Evolutionary conservation across 495 filamentous ascomycete genomes (phyloP).

Genomic region (Annulohypoxylon nitens): DNA sequence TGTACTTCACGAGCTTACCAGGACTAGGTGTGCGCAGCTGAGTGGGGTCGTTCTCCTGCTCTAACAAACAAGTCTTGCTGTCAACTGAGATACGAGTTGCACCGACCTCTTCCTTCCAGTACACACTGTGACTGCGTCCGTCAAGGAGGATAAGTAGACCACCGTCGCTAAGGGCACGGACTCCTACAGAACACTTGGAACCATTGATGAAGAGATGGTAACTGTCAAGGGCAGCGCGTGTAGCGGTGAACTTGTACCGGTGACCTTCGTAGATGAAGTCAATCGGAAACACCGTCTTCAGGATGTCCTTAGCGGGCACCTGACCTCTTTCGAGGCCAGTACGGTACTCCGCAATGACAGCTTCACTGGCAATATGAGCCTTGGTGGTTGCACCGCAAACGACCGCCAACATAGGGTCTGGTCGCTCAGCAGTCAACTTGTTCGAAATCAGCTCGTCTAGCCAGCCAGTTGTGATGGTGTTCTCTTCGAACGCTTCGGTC

Average conservation of each 20-base stretch:
- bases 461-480: constrained; percentile 99
- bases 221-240: constrained; percentile 90
- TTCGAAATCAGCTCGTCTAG: constrained; percentile 98
- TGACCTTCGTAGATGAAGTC: constrained; percentile 98
- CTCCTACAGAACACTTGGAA: constrained; percentile 93
- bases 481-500: constrained; percentile 97
- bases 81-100: constrained; percentile 97
- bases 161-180: constrained; percentile 92
- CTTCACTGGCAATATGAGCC: constrained; percentile 92
- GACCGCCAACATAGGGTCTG: constrained; percentile 89
- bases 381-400: constrained; percentile 95
- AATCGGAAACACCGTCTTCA: constrained; percentile 97
- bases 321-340: constrained; percentile 95
- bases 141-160: constrained; percentile 91
- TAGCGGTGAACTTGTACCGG: constrained; percentile 98
- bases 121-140: constrained; percentile 95
- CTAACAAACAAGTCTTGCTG: constrained; percentile 95
- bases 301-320: constrained; percentile 92
- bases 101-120: constrained; percentile 99
- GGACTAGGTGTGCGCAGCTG: constrained; percentile 95
- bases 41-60: constrained; percentile 99
- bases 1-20: constrained; percentile 98
- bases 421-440: constrained; percentile 95
- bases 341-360: constrained; percentile 86
- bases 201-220: constrained; percentile 99